These are phyloP conservation scores for Cladosporium cucumerinum DNA, from an alignment of 2,329 filamentous ascomycete species.

Conservation along the genomic window DNA sequence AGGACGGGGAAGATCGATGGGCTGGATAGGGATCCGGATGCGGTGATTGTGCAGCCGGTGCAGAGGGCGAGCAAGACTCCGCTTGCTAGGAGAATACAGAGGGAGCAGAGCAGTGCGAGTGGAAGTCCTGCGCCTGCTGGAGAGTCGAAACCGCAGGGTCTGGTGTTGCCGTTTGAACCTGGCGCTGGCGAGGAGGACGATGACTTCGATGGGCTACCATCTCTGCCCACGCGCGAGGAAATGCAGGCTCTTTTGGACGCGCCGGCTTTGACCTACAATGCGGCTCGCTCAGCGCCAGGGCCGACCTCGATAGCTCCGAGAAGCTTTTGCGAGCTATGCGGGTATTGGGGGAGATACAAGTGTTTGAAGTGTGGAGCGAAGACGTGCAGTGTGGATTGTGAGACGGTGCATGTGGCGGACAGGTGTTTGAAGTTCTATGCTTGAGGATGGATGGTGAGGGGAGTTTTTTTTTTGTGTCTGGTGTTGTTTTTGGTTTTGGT, in stretches of 20 bases:
- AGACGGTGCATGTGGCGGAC: conserved; percentile 69
- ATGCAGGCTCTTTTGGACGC: conserved; percentile 61
- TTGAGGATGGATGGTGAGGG: conserved; percentile 19
- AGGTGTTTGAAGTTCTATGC: conserved; percentile 57
- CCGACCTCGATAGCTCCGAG: conserved; percentile 45
- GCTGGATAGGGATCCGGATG: conserved; percentile 24
- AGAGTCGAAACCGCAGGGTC: conserved; percentile 7
- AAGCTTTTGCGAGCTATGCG: conserved; percentile 74
- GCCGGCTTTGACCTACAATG: conserved; percentile 65
- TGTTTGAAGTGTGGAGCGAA: conserved; percentile 75
- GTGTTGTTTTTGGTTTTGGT: conserved; percentile 3
- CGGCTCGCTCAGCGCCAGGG: conserved; percentile 50
- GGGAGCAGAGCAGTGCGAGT: conserved; percentile 28
- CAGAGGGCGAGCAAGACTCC: conserved; percentile 37
- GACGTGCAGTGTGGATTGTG: conserved; percentile 73
- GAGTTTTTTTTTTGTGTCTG: background rate
- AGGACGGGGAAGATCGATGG: conserved; percentile 32
- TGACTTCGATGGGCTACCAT: conserved; percentile 22
- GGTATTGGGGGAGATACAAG: conserved; percentile 74
- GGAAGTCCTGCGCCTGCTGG: conserved; percentile 27
- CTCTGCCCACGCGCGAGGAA: conserved; percentile 43
- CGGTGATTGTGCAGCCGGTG: conserved; percentile 16
- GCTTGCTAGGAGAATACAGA: conserved; percentile 31
- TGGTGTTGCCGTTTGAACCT: conserved; percentile 17
- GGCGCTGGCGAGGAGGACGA: conserved; percentile 43